Evolutionary conservation across 257 asterid species (phyloP), one percentile per base, ranked within the genome.

Genomic region (Lycium barbarum): DNA sequence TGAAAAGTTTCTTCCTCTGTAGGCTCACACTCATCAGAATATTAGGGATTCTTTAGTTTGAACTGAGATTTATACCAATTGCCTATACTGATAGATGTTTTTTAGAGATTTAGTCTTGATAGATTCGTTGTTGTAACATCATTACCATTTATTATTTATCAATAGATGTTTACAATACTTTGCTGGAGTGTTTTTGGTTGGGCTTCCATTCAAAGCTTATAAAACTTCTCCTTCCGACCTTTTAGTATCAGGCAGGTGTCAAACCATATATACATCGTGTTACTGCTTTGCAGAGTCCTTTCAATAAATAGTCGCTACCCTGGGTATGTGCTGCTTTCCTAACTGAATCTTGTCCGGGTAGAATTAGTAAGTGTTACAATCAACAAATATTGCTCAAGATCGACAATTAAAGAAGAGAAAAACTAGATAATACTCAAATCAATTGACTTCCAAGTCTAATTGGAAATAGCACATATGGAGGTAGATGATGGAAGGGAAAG

Each of bases 21-120:
- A 20, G 80, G 59, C 59, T 11, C 51, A 14, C 61, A 45, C 45
- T 45, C 80, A 72, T 72, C 80, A n/a, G 58, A 45, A 72, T 5
- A 73, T 20, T 74, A 47, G 61, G 81, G 47, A 76, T 76, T 76
- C 15, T 26, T 40, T 76, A 12, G 82, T 76, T 26, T 76, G 82
- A 76, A 76, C 36, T 76, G 26, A 45, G 2, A 51, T 76, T 14
- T 76, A 76, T 53, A 76, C 82, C 63, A 51, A 51, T 51, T 76
- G 63, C 47, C 8, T 53, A 76, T 51, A 76, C 59, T 76, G 47
- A 22, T 7, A 49, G 81, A 9, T 22, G 81, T 22, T 49, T 13
- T 22, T 74, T 49, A 74, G 81, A 74, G 62, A 49, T 74, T 22
- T 73, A 73, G 62, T 74, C 62, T 74, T 20, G 62, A 74, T 74